Evolutionary conservation across 164 flowering plant genomes (phyloP), one percentile per base, ranked within the genome.

Genomic region (Vitis cinerea): DNA sequence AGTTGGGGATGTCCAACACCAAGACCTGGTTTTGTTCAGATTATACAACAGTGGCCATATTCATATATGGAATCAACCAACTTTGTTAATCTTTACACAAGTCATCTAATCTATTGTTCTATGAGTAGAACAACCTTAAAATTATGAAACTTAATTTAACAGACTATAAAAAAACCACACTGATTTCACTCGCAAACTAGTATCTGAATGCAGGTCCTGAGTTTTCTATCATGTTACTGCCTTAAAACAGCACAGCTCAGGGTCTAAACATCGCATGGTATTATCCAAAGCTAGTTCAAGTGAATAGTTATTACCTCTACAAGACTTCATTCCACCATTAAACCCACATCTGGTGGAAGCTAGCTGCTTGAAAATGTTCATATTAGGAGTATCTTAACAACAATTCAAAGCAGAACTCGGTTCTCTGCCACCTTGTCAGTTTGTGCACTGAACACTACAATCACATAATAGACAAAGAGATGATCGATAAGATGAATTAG

Each of bases 281-380:
- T 4, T 31, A 61, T 29, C 10, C 6, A 9, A 63, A 61, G 53
- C 50, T 49, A 47, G 10, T 57, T 8, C 8, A n/a, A 53, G 4
- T 9, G 15, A 67, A 16, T 10, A 37, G 31, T 60, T n/a, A 70
- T 78, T 64, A 84, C 88, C 84, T 80, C 71, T 61, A 50, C 54
- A 57, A 65, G 37, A 71, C 67, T 75, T 74, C 2, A 13, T 10
- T 14, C 59, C 29, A 13, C 50, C 67, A 55, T 59, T 62, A 44
- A 61, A 50, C n/a, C 69, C 56, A 61, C 27, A 63, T 50, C 70
- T 79, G 47, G 61, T 10, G 55, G 71, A 65, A 69, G 37, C n/a
- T 14, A 75, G 49, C 72, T 63, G 65, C 78, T 72, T 83, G 74
- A 79, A 81, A 50, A 77, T 67, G 56, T 72, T 79, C 84, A 81